These are phyloP conservation scores for Ambispora gerdemannii DNA, from an alignment of 192 early-diverging fungal genomes.

Conservation along the genomic window DNA sequence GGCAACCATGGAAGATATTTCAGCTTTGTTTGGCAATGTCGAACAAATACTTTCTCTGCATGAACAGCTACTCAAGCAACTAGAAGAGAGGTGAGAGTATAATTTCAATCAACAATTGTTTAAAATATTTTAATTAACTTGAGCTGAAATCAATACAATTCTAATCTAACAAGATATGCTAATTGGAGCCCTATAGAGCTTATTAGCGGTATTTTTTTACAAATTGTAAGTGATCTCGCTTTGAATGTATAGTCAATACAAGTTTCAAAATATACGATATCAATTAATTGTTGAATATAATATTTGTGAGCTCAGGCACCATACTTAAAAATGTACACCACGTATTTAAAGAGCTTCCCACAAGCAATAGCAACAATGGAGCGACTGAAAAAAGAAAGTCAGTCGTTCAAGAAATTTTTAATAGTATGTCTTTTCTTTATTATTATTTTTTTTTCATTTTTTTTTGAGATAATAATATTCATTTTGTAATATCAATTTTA, in stretches of 20 bases:
- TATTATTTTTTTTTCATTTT: background rate
- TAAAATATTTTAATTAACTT: background rate
- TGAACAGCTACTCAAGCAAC: slow-evolving; percentile 14
- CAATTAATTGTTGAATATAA: too few relatives aligned
- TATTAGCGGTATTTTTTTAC: slow-evolving; percentile 26
- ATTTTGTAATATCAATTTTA: background rate
- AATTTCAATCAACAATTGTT: slow-evolving; percentile 2
- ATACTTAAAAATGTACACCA: slow-evolving; percentile 80
- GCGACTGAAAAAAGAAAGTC: slow-evolving; percentile 29
- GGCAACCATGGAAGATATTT: slow-evolving; percentile 19
- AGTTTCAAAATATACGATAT: background rate
- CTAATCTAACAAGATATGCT: background rate
- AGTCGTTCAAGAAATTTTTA: slow-evolving; percentile 29
- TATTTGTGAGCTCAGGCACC: slow-evolving; percentile 39
- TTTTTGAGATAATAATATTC: background rate
- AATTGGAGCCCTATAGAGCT: slow-evolving; percentile 10
- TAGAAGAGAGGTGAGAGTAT: slow-evolving; percentile 22
- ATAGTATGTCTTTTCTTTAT: slow-evolving; percentile 12
- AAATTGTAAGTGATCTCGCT: too few relatives aligned
- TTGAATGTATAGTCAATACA: background rate
- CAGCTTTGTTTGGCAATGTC: slow-evolving; percentile 23
- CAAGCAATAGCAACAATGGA: slow-evolving; percentile 44
- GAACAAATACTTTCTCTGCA: slow-evolving; percentile 15
- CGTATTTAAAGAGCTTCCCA: slow-evolving; percentile 84
- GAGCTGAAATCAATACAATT: background rate